Conservation (phyloP, 2,329 filamentous ascomycete species). For the Reticulascus tulasneorum region DNA sequence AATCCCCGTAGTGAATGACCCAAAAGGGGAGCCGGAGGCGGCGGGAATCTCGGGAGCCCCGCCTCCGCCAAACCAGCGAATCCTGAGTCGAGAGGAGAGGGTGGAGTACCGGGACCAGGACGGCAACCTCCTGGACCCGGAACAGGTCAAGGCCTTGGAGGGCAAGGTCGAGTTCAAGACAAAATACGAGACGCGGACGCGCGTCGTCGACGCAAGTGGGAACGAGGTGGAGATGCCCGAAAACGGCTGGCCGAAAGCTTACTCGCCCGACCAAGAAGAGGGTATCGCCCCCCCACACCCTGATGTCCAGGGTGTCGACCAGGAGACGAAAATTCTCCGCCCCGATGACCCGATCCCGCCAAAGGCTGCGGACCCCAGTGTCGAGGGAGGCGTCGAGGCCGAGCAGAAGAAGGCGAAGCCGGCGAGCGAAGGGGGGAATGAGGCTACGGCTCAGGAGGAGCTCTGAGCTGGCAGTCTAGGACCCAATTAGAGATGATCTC, state of each 20-base stretch:
- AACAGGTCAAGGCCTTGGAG: constrained; percentile 77
- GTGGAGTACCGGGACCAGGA: constrained; percentile 94
- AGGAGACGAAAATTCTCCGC: constrained; percentile 48
- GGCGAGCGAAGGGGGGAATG: constrained; percentile 55
- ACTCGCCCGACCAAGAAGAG: constrained; percentile 22
- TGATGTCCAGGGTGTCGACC: constrained; percentile 57
- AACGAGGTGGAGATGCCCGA: constrained; percentile 62
- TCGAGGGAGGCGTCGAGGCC: constrained; percentile 56
- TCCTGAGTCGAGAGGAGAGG: constrained; percentile 66
- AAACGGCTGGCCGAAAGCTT: constrained; percentile 31
- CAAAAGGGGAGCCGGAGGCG: constrained; percentile 23
- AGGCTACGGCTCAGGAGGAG: constrained; percentile 45
- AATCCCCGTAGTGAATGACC: constrained; percentile 20
- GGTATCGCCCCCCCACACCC: constrained; percentile 56
- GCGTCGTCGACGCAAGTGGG: constrained; percentile 73
- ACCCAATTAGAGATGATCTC: no score
- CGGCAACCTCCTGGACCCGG: constrained; percentile 80
- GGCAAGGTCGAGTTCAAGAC: constrained; percentile 96
- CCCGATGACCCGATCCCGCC: constrained; percentile 34
- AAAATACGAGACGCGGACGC: constrained; percentile 89
- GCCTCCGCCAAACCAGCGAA: constrained; percentile 40
- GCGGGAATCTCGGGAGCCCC: constrained; percentile 44
- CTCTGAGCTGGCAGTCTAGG: constrained; percentile 22
- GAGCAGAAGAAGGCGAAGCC: constrained; percentile 56
- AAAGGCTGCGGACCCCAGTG: constrained; percentile 42